These are phyloP conservation scores for Backusella mclennaniae DNA, from an alignment of 192 early-diverging fungal species.

Conservation along the genomic window DNA sequence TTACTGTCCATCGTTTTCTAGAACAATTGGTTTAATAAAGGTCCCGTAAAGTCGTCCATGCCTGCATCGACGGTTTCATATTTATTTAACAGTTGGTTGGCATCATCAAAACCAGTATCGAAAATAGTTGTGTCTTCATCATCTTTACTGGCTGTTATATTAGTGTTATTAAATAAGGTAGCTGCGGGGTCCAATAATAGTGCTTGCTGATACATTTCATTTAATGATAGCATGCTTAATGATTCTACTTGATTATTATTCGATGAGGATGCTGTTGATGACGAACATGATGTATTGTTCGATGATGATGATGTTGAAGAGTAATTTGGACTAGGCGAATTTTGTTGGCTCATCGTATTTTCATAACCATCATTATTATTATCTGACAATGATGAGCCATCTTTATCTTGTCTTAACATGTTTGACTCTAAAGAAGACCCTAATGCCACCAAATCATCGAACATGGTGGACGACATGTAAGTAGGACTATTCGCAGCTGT, in stretches of 20 bases:
- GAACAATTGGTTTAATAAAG: slow-evolving; percentile 12
- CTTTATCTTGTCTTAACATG: not conserved
- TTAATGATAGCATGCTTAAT: slow-evolving; percentile 9
- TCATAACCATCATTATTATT: slow-evolving; percentile 5
- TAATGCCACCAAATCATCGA: slow-evolving; percentile 1
- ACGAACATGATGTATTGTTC: not conserved
- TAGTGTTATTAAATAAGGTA: not conserved
- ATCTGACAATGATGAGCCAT: not conserved
- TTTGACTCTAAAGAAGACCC: not conserved
- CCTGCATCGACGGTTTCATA: slow-evolving; percentile 21
- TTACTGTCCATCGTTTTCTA: not conserved
- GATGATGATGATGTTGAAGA: not conserved
- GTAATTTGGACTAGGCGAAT: slow-evolving; percentile 8
- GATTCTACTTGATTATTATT: slow-evolving; percentile 5
- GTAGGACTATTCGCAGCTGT: not conserved
- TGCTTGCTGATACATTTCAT: slow-evolving; percentile 20
- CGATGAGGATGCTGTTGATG: not conserved
- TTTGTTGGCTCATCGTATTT: slow-evolving; percentile 9
- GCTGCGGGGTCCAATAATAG: not conserved
- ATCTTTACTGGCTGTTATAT: not conserved
- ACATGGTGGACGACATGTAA: not conserved
- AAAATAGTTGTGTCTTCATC: not conserved
- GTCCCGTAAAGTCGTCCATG: slow-evolving; percentile 16
- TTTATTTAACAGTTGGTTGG: not conserved
- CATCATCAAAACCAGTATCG: not conserved